Conservation (phyloP, 805 yeast species). For the Starmerella geochares region DNA sequence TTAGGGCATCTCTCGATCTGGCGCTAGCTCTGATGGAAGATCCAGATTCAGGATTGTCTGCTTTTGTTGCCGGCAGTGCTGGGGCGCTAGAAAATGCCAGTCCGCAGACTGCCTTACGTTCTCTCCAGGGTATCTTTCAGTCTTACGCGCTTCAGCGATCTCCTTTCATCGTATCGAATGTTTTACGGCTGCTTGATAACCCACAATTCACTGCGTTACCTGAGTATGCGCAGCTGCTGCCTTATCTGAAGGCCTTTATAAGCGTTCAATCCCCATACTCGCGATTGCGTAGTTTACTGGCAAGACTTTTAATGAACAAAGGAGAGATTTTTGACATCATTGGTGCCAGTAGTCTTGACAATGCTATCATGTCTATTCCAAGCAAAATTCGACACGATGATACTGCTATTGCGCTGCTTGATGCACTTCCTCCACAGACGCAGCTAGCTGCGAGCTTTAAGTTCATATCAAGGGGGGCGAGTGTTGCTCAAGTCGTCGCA, state of each 20-base stretch:
- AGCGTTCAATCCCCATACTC: conserved; percentile 8
- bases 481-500: not conserved
- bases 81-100: not conserved
- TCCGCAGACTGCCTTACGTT: conserved; percentile 2
- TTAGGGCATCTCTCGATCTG: not conserved
- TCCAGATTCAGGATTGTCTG: not conserved
- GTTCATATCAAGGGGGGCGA: not conserved
- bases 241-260: not conserved
- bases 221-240: not conserved
- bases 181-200: not conserved
- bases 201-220: not conserved
- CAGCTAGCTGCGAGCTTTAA: not conserved
- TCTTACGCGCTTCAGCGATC: conserved; percentile 14
- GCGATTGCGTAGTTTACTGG: not conserved
- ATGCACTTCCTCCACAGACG: not conserved
- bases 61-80: not conserved
- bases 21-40: conserved; percentile 5
- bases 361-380: not conserved
- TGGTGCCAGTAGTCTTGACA: not conserved
- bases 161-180: not conserved
- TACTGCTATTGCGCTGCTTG: not conserved
- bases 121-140: conserved; percentile 11
- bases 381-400: not conserved
- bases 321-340: not conserved
- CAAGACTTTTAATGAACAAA: not conserved